Base-by-base conservation (phyloP, 2,329 filamentous ascomycete genomes). In the Talaromyces amestolkiae region DNA sequence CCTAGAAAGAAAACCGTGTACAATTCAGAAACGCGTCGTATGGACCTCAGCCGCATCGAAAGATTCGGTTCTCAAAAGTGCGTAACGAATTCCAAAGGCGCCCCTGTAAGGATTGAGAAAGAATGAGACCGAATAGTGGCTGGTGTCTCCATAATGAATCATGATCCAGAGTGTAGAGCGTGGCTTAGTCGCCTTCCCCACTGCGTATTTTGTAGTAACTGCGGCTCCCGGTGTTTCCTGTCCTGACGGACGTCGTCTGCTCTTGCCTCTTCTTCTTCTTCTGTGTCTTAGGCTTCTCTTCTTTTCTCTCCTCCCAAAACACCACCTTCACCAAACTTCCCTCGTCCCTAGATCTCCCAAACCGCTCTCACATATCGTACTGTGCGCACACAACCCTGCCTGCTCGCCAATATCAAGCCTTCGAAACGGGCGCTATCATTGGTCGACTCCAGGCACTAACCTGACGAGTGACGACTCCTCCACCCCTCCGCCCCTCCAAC, bases 401-500 rank as follows among this genome's bases (percentile, higher is more conserved):
- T 54, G 17, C 17, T 54, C 27, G 51, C 31, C 31, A 33, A 19
- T 35, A 13, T 19, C 51, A 35, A 54, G 27, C 33, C 33, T 56
- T 10, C 37, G 53, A 37, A 39, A 56, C 53, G 11, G 19, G 53
- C 53, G 33, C 33, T 56, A 17, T 39, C 53, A 56, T 56, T 56
- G 53, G 53, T 9, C 31, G 9, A 15, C 53, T 39, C 53, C 31
- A 37, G 15, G 35, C 35, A 43, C 56, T 58, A 58, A 27, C 35
- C 39, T 33, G n/a, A 56, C 53, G 11, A 59, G 56, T 67, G 61
- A 56, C 66, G 63, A 67, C 58, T 59, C 60, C 43, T 65, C 27
- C 61, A 37, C 64, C 63, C 66, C 61, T 66, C 60, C 58, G 54
- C 53, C 53, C 66, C 66, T 70, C 65, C 64, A 67, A 64, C 66